A percentile compares a stretch with the other conserved stretches of the same genome.
Evolutionary conservation across 192 early-diverging fungal genomes (phyloP).

Genomic region (Phlyctochytrium planicorne): DNA sequence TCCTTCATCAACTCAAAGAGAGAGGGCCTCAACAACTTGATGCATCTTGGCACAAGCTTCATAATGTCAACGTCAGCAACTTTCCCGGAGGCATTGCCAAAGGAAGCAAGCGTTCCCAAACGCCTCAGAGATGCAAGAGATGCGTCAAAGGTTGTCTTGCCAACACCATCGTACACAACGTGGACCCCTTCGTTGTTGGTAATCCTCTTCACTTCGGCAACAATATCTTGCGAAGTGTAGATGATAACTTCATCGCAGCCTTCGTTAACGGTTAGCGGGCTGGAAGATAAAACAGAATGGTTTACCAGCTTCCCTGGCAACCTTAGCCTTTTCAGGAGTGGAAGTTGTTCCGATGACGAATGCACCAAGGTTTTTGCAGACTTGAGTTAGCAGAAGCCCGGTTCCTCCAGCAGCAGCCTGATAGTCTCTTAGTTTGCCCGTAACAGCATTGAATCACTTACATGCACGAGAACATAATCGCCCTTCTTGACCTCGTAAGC

Average conservation of each 20-base stretch:
- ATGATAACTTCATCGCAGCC: conserved; percentile 67
- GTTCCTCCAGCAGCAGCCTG: conserved; percentile 88
- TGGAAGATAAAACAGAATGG: neutral
- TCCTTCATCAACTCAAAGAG: conserved; percentile 4
- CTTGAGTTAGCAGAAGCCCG: conserved; percentile 76
- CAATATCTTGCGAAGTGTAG: conserved; percentile 68
- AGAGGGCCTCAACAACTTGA: conserved; percentile 28
- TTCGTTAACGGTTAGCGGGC: neutral
- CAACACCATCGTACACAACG: conserved; percentile 88
- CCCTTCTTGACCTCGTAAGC: conserved; percentile 68
- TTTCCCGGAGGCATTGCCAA: conserved; percentile 86
- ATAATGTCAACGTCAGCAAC: conserved; percentile 52
- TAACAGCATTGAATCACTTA: conserved; percentile 3
- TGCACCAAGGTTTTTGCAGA: conserved; percentile 74
- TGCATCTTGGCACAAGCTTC: conserved; percentile 66
- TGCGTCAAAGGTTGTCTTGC: conserved; percentile 79
- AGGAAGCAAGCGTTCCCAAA: conserved; percentile 49
- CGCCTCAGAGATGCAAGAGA: conserved; percentile 53
- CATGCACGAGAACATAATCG: conserved; percentile 81
- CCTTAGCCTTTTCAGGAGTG: neutral
- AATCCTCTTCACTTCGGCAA: conserved; percentile 67
- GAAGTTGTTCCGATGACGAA: conserved; percentile 81
- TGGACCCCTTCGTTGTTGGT: conserved; percentile 64
- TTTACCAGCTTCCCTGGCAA: neutral
- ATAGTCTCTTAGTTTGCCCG: neutral